Percentiles rank a stretch among this genome's conserved stretches.
These are phyloP conservation scores for Rhexocercosporidium sp. DNA, from an alignment of 2,329 filamentous ascomycete genomes.

Conservation along the genomic window DNA sequence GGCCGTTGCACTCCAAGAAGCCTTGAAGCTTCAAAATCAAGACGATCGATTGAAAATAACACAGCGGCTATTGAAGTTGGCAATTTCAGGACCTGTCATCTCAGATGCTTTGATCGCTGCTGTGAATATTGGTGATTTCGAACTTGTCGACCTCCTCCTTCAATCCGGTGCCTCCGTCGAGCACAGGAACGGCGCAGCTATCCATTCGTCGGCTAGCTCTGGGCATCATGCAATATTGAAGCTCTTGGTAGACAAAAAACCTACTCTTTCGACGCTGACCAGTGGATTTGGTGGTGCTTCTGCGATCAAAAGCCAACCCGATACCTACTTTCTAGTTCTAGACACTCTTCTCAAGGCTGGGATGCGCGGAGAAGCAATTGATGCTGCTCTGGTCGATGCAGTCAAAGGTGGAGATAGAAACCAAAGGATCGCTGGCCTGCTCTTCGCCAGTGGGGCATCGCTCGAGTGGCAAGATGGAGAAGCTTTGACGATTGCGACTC, in stretches of 20 bases:
- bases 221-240: slow-evolving; percentile 22
- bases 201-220: slow-evolving; percentile 20
- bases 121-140: slow-evolving; percentile 13
- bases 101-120: slow-evolving; percentile 26
- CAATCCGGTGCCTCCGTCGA: slow-evolving; percentile 23
- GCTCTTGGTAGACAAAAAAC: slow-evolving; percentile 16
- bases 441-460: slow-evolving; percentile 21
- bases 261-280: slow-evolving; percentile 16
- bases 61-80: slow-evolving; percentile 13
- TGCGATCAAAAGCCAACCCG: slow-evolving; percentile 17
- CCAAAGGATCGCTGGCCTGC: slow-evolving; percentile 15
- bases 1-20: slow-evolving; percentile 16
- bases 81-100: slow-evolving; percentile 10
- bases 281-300: slow-evolving; percentile 23
- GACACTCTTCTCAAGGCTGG: slow-evolving; percentile 25
- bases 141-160: slow-evolving; percentile 20
- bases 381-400: slow-evolving; percentile 22
- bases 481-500: slow-evolving; percentile 22
- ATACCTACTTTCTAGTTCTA: slow-evolving; percentile 13
- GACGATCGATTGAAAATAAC: slow-evolving; percentile 12
- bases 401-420: slow-evolving; percentile 24
- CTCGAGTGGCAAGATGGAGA: slow-evolving; percentile 28
- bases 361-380: slow-evolving; percentile 22
- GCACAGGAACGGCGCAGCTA: slow-evolving; percentile 17
- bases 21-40: slow-evolving; percentile 17